These are phyloP conservation scores for Metschnikowia cubensis DNA, from an alignment of 805 yeast species.

Conservation along the genomic window DNA sequence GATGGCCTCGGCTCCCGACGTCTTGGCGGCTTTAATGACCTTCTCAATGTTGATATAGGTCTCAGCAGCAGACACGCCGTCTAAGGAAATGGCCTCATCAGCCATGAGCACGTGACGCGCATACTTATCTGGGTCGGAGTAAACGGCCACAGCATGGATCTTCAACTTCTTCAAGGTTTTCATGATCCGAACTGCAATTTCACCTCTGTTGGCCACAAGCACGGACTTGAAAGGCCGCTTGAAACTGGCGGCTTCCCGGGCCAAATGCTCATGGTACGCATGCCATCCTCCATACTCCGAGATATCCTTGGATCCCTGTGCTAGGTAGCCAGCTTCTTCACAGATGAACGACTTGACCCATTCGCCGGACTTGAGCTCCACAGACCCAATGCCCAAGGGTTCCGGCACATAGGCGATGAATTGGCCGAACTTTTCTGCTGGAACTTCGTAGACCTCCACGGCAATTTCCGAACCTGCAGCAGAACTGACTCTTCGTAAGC, in stretches of 20 bases:
- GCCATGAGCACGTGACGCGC: constrained; percentile 83
- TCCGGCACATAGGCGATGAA: constrained; percentile 88
- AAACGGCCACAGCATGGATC: constrained; percentile 80
- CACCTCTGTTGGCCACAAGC: constrained; percentile 96
- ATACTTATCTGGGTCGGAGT: constrained; percentile 85
- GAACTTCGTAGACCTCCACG: constrained; percentile 81
- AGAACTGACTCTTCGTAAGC: constrained; percentile 63
- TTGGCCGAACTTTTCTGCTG: constrained; percentile 70
- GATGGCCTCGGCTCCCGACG: constrained; percentile 86
- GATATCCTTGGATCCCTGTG: constrained; percentile 71
- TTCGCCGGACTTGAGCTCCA: constrained; percentile 74
- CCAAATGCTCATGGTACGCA: constrained; percentile 46
- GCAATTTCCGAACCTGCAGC: constrained; percentile 68
- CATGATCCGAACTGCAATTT: constrained; percentile 92
- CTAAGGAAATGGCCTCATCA: constrained; percentile 73
- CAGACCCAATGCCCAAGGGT: constrained; percentile 93
- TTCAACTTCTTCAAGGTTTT: constrained; percentile 78
- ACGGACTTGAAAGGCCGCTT: constrained; percentile 72
- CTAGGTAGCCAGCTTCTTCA: constrained; percentile 80
- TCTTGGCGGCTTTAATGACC: constrained; percentile 79
- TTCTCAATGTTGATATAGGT: constrained; percentile 85
- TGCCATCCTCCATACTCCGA: constrained; percentile 91
- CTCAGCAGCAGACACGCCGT: constrained; percentile 84
- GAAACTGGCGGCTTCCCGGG: constrained; percentile 22
- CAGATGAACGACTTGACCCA: constrained; percentile 93